These are phyloP conservation scores for Vitis hybrid DNA, from an alignment of 177 flowering plant species.

Conservation along the genomic window DNA sequence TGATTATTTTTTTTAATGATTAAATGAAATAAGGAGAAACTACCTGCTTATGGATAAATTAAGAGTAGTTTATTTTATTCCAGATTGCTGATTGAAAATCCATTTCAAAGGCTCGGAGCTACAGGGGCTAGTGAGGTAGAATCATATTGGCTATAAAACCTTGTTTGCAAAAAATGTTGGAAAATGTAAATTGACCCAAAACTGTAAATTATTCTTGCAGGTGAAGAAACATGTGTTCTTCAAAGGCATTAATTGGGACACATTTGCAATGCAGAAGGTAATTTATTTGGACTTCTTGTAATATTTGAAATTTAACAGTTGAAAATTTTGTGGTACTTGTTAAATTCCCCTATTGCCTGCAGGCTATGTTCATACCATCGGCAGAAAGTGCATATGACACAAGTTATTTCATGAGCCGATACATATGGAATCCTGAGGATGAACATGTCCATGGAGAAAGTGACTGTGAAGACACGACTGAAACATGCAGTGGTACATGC, in stretches of 20 bases:
- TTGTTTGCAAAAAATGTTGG: constrained; percentile 4
- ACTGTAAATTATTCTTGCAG: constrained; percentile 40
- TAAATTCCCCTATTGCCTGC: constrained; percentile 12
- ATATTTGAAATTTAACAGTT: neutral
- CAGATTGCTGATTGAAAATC: constrained; percentile 85
- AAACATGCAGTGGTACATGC: constrained; percentile 55
- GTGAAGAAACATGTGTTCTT: constrained; percentile 84
- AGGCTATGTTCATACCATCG: constrained; percentile 95
- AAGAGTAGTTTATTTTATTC: constrained; percentile 7
- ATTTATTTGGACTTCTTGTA: neutral
- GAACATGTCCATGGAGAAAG: constrained; percentile 56
- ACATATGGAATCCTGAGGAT: constrained; percentile 82
- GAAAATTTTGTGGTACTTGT: neutral
- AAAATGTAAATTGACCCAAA: constrained; percentile 1
- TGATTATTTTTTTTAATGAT: neutral
- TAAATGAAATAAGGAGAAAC: neutral
- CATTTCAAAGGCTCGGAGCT: constrained; percentile 92
- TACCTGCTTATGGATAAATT: neutral
- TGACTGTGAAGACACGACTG: constrained; percentile 76
- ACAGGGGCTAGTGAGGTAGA: constrained; percentile 92
- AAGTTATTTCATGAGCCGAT: constrained; percentile 94
- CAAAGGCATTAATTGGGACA: constrained; percentile 91
- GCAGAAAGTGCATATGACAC: constrained; percentile 82
- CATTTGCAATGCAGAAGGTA: constrained; percentile 96
- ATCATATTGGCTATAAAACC: neutral